Percentiles rank a stretch among this genome's conserved stretches.
Conservation (phyloP, 176 grass and related monocot species). For the Otatea glauca region DNA sequence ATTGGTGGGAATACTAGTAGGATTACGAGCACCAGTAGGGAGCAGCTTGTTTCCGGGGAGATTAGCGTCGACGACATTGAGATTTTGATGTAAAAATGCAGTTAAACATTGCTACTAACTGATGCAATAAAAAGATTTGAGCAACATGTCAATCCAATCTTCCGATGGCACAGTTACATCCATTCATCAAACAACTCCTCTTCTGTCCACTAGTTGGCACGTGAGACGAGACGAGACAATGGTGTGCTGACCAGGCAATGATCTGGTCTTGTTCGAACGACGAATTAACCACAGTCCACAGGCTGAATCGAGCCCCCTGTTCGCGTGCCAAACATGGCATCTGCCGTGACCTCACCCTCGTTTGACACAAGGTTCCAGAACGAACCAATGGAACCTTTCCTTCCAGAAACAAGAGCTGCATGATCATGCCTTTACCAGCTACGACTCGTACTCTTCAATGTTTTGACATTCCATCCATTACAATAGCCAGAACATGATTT, state of each 20-base stretch:
- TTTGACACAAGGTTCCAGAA: not conserved
- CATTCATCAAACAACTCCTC: not conserved
- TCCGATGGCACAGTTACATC: not conserved
- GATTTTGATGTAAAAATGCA: slow-evolving; percentile 47
- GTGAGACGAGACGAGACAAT: not conserved
- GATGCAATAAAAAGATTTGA: not conserved
- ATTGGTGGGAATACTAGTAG: not conserved
- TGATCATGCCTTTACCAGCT: not conserved
- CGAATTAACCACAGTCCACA: not conserved
- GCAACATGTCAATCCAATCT: not conserved
- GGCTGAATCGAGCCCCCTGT: not conserved
- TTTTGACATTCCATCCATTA: not conserved
- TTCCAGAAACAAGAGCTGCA: not conserved
- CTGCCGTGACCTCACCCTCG: not conserved
- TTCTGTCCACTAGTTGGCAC: not conserved
- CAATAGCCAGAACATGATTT: not conserved
- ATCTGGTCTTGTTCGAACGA: not conserved
- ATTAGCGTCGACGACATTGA: slow-evolving; percentile 55
- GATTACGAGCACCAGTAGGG: not conserved
- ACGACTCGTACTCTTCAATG: not conserved
- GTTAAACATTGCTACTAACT: not conserved
- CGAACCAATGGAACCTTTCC: not conserved
- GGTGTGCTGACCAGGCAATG: not conserved
- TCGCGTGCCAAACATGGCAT: not conserved
- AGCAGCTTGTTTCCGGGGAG: slow-evolving; percentile 18